These are phyloP conservation scores for Phytophthora pini DNA, from an alignment of 352 stramenopile genomes.

Conservation along the genomic window DNA sequence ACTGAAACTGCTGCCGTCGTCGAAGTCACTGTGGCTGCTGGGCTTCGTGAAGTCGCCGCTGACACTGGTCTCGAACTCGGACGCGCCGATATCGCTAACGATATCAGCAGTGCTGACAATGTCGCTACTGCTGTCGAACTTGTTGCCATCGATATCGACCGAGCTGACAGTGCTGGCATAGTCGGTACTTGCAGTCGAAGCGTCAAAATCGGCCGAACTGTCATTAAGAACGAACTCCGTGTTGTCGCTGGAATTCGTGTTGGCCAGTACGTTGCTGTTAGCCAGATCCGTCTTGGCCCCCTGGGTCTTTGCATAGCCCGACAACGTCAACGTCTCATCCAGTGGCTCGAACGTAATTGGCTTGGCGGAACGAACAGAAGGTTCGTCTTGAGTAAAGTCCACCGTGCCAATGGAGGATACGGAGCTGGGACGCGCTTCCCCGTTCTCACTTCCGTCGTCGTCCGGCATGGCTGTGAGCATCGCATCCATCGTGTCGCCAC, in stretches of 20 bases:
- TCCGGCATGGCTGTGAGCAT: constrained; percentile 31
- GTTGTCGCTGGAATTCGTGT: constrained; percentile 36
- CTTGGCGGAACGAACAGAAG: constrained; percentile 36
- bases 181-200: constrained; percentile 35
- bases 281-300: constrained; percentile 4
- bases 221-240: constrained; percentile 40
- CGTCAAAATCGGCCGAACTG: constrained; percentile 28
- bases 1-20: constrained; percentile 34
- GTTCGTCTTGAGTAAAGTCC: constrained; percentile 55
- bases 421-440: constrained; percentile 35
- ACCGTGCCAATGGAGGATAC: constrained; percentile 66
- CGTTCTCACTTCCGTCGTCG: constrained; percentile 28
- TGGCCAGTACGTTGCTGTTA: constrained; percentile 21
- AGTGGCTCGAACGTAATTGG: constrained; percentile 37
- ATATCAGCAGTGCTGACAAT: constrained; percentile 22
- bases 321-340: constrained; percentile 48
- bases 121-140: constrained; percentile 30
- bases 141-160: constrained; percentile 40
- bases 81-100: constrained; percentile 11
- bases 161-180: constrained; percentile 42
- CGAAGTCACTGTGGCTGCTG: constrained; percentile 20
- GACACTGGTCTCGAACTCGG: constrained; percentile 22
- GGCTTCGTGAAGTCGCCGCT: constrained; percentile 27
- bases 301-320: constrained; percentile 29
- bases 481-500: constrained; percentile 37